Percentiles rank a stretch among this genome's conserved stretches.
phyloP scores from a whole-genome alignment of 2,329 filamentous ascomycete genomes.

The Malbranchea zuffiana region DNA sequence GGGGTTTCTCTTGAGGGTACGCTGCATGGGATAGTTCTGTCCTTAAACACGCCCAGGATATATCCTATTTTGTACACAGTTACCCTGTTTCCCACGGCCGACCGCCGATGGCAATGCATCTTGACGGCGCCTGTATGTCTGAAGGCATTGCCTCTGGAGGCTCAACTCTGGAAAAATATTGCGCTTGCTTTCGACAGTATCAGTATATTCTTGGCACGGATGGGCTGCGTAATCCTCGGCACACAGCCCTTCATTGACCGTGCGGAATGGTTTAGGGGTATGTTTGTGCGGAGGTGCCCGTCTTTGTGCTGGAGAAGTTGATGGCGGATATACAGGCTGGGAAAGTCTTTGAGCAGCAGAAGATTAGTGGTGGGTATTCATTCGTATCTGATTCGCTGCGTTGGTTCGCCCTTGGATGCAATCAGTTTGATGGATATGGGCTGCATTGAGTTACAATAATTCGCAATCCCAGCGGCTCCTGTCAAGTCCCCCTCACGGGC shows the following conservation, averaged over 20 bases:
- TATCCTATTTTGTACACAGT: conserved; percentile 21
- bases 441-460: too few species aligned
- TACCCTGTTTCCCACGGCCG: conserved; percentile 18
- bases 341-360: conserved; percentile 13
- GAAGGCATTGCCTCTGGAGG: conserved; percentile 21
- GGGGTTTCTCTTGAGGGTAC: conserved; percentile 24
- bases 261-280: conserved; percentile 24
- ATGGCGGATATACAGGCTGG: conserved; percentile 18
- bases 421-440: too few species aligned
- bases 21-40: conserved; percentile 21
- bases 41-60: conserved; percentile 21
- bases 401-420: too few species aligned
- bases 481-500: too few species aligned
- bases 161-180: conserved; percentile 21
- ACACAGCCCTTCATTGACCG: conserved; percentile 20
- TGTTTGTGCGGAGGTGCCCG: conserved; percentile 20
- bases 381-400: too few species aligned
- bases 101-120: conserved; percentile 22
- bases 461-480: too few species aligned
- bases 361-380: conserved; percentile 15
- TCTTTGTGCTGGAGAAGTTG: conserved; percentile 16
- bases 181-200: conserved; percentile 25
- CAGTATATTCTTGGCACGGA: conserved; percentile 26
- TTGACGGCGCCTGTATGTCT: conserved; percentile 25
- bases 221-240: conserved; percentile 25